Evolutionary conservation across 2,329 filamentous ascomycete genomes (phyloP), one percentile per base, ranked within the genome.

Genomic region (Neofusicoccum cordaticola): DNA sequence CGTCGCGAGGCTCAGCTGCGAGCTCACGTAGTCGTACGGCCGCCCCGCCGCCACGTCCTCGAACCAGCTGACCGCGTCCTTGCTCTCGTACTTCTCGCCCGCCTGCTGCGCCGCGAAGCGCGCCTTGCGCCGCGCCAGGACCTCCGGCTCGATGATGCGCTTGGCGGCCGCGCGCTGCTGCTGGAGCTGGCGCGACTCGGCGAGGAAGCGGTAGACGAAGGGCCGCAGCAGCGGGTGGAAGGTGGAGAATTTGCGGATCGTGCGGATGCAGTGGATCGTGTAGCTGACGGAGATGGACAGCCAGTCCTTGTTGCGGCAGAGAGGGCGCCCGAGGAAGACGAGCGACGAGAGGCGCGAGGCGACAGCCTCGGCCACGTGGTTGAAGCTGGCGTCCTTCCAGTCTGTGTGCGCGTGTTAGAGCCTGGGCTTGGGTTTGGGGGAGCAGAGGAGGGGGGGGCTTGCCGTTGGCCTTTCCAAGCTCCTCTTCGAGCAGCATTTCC

Each of bases 111-210:
- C 57, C 78, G 71, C 22, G 71, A 19, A 19, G 19, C 19, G 19
- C 19, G 19, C 19, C 19, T 19, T 19, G 19, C 19, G 19, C 57
- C 78, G 71, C 22, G 71, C 67, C 1, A 70, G 45, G 27, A 80
- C 71, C 50, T 75, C 73, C 0, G 77, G 74, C 2, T 69, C 60
- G 57, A 81, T 72, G 9, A 80, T 68, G 39, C 71, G 65, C 45
- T 19, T 22, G 17, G 45, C 45, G 1, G 11, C 4, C 2, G 17
- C 9, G 8, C 4, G 9, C 8, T 48, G 7, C 45, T 11, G 17
- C 4, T 7, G 17, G 48, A 79, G 70, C 17, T 69, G 68, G 6
- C 70, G 70, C 9, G 9, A 3, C 19, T 22, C 17, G 4, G 45
- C 19, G 9, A 48, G 45, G 45, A 79, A 72, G 4, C 19, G 9